Conservation (phyloP, 2,329 filamentous ascomycete species). For the Aschersonia sp. region DNA sequence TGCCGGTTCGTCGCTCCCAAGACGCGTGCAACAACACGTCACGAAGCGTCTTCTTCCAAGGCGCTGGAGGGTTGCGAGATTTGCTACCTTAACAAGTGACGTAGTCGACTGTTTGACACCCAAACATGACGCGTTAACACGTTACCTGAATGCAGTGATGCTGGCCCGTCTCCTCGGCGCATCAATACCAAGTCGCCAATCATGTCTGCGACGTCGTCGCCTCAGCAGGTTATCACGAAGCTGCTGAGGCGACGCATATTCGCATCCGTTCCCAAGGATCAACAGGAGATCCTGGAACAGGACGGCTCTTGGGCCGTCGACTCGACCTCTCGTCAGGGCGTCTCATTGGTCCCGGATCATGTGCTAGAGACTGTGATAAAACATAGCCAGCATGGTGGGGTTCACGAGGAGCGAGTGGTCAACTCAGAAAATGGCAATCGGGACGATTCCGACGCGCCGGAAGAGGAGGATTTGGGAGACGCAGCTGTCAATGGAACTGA, state of each 20-base stretch:
- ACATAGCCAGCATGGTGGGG: constrained; percentile 5
- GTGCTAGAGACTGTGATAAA: constrained; percentile 18
- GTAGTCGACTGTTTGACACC: background rate
- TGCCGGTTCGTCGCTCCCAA: background rate
- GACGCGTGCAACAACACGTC: background rate
- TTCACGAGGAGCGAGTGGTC: background rate
- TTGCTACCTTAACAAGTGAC: background rate
- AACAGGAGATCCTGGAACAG: constrained; percentile 20
- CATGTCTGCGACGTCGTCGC: constrained; percentile 13
- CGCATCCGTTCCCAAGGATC: constrained; percentile 21
- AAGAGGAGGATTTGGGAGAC: too few species aligned
- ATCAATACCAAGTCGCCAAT: background rate
- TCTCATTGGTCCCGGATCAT: constrained; percentile 18
- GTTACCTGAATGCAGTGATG: background rate
- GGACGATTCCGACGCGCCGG: background rate
- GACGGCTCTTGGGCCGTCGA: constrained; percentile 21
- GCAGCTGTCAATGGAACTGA: too few species aligned
- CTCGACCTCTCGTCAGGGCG: constrained; percentile 9
- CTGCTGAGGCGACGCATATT: constrained; percentile 13
- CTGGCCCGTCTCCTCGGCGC: background rate
- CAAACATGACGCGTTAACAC: background rate
- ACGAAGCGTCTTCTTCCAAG: background rate
- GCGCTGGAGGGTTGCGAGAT: too few species aligned
- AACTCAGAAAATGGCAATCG: background rate
- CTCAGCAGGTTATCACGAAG: constrained; percentile 9